phyloP scores from a whole-genome alignment of 371 early-diverging fungal genomes.

The Actinomucor elegans region DNA sequence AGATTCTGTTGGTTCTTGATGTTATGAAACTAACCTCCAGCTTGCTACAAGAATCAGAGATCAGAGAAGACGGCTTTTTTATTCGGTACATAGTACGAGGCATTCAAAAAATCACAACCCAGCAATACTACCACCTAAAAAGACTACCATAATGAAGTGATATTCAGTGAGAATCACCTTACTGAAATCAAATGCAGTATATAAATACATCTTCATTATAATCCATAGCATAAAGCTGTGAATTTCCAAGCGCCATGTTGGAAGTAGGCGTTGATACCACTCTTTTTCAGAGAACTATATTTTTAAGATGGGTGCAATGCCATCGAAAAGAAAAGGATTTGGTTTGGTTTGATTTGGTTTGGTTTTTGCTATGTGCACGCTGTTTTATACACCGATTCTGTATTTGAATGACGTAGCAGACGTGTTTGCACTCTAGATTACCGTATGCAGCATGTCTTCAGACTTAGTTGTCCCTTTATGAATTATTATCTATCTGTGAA shows the following conservation, averaged over 20 bases:
- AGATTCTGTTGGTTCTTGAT: neutral
- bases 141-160: conserved; percentile 14
- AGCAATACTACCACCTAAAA: conserved; percentile 1
- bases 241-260: conserved; percentile 18
- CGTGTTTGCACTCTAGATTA: too few relatives aligned
- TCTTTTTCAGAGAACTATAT: neutral
- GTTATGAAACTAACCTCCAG: conserved; percentile 1
- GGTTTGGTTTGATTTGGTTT: too few relatives aligned
- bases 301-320: too few relatives aligned
- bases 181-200: conserved; percentile 10
- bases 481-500: too few relatives aligned
- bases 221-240: conserved; percentile 8
- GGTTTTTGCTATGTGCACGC: too few relatives aligned
- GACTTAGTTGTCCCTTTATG: too few relatives aligned
- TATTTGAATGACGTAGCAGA: too few relatives aligned
- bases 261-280: conserved; percentile 5
- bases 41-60: neutral
- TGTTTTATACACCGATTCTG: too few relatives aligned
- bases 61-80: neutral
- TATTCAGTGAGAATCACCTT: conserved; percentile 10
- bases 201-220: conserved; percentile 15
- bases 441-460: too few relatives aligned
- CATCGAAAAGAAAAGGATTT: too few relatives aligned
- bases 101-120: conserved; percentile 8
- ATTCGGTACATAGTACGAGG: conserved; percentile 1